Base-by-base conservation (phyloP, 2,329 filamentous ascomycete genomes). In the Cladophialophora exuberans region DNA sequence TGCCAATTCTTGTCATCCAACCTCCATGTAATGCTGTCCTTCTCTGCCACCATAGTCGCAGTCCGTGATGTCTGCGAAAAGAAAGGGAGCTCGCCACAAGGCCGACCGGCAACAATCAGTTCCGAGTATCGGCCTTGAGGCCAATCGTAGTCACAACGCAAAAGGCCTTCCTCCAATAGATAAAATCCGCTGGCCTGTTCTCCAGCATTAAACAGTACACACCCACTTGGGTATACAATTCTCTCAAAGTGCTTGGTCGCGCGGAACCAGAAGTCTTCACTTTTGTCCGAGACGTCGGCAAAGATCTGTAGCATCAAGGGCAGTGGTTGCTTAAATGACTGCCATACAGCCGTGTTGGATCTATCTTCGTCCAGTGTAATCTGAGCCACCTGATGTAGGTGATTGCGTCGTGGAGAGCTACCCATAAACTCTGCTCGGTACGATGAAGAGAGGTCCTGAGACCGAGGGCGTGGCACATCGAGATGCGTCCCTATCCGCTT, bases 241-340 rank as follows among this genome's bases (percentile, higher is more conserved):
- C 84, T 83, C 33, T 77, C 74, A 67, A 99, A 97, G 74, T 88
- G 97, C 0, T 82, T 77, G 3, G 84, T 83, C 0, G 86, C 86
- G 1, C 84, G 84, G 72, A 92, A 93, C 94, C 94, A 99, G 69
- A 97, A 97, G 71, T 97, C 92, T 70, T 96, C 91, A 67, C 93
- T 94, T 70, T 89, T 85, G 48, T 84, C 78, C 47, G 89, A 95
- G 10, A 97, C 77, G 39, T 90, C 89, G 67, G 94, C 88, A 74
- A 99, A 97, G n/a, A 94, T 90, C 69, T 97, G 93, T 20, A 99
- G 81, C 71, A 99, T 90, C 42, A 99, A 83, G 1, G 90, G 88
- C 6, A 97, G 82, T 0, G 94, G 94, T 68, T 97, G 91, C 62
- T 89, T 89, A 70, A 97, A 95, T 63, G 85, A 84, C 65, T 88